These are phyloP conservation scores for Phaeotremella skinneri DNA, from an alignment of 768 basidiomycete species.

Conservation along the genomic window DNA sequence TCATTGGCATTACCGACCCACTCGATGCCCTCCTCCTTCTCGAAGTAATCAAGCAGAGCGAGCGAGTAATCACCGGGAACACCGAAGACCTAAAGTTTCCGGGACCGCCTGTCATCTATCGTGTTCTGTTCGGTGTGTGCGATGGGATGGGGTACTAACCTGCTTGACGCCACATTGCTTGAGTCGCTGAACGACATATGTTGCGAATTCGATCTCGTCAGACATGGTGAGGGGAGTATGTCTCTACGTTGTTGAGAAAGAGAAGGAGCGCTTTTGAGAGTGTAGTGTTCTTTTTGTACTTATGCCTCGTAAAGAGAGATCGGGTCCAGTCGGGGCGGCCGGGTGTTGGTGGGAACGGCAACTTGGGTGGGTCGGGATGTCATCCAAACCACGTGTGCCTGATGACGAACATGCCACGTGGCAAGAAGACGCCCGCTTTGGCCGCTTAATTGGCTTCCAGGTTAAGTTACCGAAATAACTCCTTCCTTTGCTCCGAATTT, in stretches of 20 bases:
- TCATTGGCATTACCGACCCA: slow-evolving; percentile 74
- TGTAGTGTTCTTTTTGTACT: no score
- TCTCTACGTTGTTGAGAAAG: not conserved
- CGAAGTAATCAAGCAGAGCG: slow-evolving; percentile 65
- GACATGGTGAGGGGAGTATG: slow-evolving; percentile 16
- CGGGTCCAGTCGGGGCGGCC: no score
- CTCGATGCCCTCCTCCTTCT: slow-evolving; percentile 70
- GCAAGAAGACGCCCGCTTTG: no score
- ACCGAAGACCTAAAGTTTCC: slow-evolving; percentile 55
- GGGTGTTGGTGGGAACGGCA: no score
- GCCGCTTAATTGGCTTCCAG: no score
- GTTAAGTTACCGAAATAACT: no score
- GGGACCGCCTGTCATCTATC: slow-evolving; percentile 50
- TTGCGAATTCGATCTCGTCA: slow-evolving; percentile 44
- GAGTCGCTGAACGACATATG: slow-evolving; percentile 50
- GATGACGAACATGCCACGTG: no score
- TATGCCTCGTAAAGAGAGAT: no score
- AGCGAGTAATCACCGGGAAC: slow-evolving; percentile 41
- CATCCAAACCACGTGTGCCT: no score
- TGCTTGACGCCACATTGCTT: slow-evolving; percentile 56
- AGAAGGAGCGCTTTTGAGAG: not conserved
- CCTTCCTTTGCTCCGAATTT: no score
- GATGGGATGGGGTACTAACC: slow-evolving; percentile 51
- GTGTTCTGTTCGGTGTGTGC: slow-evolving; percentile 1
- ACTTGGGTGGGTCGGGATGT: no score